Evolutionary conservation across 306 rosid genomes (phyloP), one percentile per base, ranked within the genome.

Genomic region (Prunus davidiana): DNA sequence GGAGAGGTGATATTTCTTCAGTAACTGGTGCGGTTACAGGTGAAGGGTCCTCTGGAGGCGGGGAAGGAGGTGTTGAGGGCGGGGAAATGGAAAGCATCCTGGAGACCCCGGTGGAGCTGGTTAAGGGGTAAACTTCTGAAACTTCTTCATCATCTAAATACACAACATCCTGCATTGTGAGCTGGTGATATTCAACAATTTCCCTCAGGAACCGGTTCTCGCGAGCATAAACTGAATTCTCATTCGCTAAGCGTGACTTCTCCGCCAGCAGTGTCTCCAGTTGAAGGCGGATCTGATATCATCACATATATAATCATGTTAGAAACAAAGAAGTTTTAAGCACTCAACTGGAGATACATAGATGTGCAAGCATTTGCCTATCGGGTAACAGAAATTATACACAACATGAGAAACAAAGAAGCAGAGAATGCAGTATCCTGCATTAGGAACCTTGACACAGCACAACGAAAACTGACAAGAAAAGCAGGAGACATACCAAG

Each of bases 191-290:
- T 61, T 96, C 99, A 73, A 96, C 99, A 46, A 96, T 83, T 82
- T 96, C 99, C 87, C 98, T 92, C 18, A 92, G 81, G 83, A 96
- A 96, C 16, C 99, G 96, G 71, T 96, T 96, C 79, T 96, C 99
- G 3, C 98, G 84, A 0, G 99, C 86, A 78, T 89, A 93, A 81
- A 89, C 86, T 73, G 94, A 92, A 22, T 96, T 96, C 82, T 92
- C 99, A 52, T 84, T 81, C 0, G 98, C 99, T 82, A 96, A 73
- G 60, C 99, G 89, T 18, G 97, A 86, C 89, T 96, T 96, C 87
- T 96, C 99, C 1, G 97, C 96, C 63, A 96, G 69, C 77, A 96
- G 98, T 14, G 99, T 91, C 86, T 96, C 99, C 28, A 96, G 78
- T 80, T 96, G 99, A 80, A 83, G 90, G 66, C 99, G 90, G 32